These are phyloP conservation scores for Cladophialophora exuberans DNA, from an alignment of 2,329 filamentous ascomycete species.

Conservation along the genomic window DNA sequence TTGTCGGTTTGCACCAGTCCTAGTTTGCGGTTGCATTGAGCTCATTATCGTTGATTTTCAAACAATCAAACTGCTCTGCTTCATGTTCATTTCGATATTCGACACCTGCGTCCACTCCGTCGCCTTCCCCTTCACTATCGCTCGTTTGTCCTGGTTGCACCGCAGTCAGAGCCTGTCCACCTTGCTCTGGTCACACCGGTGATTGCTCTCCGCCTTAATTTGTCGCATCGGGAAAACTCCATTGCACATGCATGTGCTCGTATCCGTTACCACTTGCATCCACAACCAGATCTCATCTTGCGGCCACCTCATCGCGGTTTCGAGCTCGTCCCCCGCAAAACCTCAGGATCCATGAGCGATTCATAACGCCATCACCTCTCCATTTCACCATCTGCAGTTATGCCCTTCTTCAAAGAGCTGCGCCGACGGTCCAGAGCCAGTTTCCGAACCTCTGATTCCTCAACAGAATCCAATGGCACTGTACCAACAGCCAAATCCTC, in stretches of 20 bases:
- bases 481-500: conserved; percentile 66
- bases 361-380: conserved; percentile 10
- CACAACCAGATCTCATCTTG: conserved; percentile 8
- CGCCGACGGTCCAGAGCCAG: conserved; percentile 76
- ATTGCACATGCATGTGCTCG: conserved; percentile 28
- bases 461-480: conserved; percentile 63
- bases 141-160: conserved; percentile 20
- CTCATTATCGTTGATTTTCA: background rate
- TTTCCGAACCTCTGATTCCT: conserved; percentile 68
- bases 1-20: no score
- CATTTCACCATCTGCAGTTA: conserved; percentile 29
- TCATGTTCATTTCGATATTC: background rate
- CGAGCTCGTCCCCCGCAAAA: conserved; percentile 9
- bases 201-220: background rate
- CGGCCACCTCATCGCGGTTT: conserved; percentile 10
- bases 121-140: conserved; percentile 15
- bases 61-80: no score
- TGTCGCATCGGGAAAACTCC: conserved; percentile 15
- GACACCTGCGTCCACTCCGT: background rate
- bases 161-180: background rate
- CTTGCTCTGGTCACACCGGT: conserved; percentile 6
- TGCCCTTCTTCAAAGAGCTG: conserved; percentile 73
- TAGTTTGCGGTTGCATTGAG: conserved; percentile 1
- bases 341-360: conserved; percentile 17
- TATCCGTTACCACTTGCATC: conserved; percentile 18